Base-by-base conservation (phyloP, 495 filamentous ascomycete genomes). In the Hypoxylon trugodes region DNA sequence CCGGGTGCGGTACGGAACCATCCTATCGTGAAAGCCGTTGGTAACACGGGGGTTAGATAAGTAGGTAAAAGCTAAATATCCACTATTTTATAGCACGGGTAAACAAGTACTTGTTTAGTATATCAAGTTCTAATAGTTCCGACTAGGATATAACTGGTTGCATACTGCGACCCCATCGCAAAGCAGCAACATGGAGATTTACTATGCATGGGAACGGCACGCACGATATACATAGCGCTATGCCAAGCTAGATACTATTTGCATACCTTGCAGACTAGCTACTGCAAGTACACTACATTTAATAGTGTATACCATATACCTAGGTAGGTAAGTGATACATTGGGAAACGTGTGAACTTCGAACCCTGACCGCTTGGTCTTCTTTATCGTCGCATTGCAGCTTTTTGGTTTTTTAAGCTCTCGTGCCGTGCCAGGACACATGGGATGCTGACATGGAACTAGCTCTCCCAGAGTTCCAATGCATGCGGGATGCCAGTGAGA, bases 321-420 rank as follows among this genome's bases (percentile, higher is more conserved):
- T n/a, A n/a, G 42, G 22, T 30, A 46, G n/a, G 25, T 25, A 46
- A 30, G 10, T 16, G 18, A 18, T 33, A 48, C 45, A 50, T 12
- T 19, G n/a, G 13, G 25, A 54, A 32, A 12, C 16, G n/a, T 42
- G 26, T 15, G 37, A 42, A 26, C 33, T 24, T 33, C 35, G 22
- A 41, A 45, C n/a, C 9, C 35, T 49, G 61, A 65, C 61, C 61
- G 61, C 56, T 19, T 65, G 25, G 62, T 45, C 15, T 26, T 59
- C 32, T 37, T 51, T 49, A 58, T 50, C 46, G 52, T 67, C 46
- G 51, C 64, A 66, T 61, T 62, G 58, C 58, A 67, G 58, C 64
- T 49, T 24, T 47, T 36, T n/a, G n/a, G n/a, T n/a, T n/a, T 33
- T 19, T 56, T 57, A 66, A 60, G 43, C 56, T 54, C 42, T 66